Base-by-base conservation (phyloP, 1,284 basidiomycete species). In the Fomitopsis schrenkii region DNA sequence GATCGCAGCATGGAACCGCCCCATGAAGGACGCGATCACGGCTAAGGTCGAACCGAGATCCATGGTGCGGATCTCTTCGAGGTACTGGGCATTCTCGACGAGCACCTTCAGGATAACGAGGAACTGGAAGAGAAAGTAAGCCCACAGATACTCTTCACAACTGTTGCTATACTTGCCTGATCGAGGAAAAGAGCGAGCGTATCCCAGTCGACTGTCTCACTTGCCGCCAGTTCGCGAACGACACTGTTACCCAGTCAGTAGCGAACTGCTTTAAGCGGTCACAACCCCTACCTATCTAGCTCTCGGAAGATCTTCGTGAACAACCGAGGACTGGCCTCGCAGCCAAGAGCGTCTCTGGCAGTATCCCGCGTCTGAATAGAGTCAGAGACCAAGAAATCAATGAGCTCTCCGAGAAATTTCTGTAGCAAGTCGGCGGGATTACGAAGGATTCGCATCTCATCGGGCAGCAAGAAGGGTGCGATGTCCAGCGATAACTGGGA, bases 321-420 rank as follows among this genome's bases (percentile, higher is more conserved):
- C 46, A 93, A 75, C 48, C 83, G 80, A 22, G 87, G 86, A 64
- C 87, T 89, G 33, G 95, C 76, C 70, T 96, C 94, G 8, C 80
- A 79, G 3, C 94, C 93, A 8, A 96, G 74, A 0, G 93, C 92
- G 63, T 94, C 92, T 69, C 87, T 84, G 3, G 91, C 89, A 5
- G 86, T 81, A 67, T 95, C 91, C 17, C 92, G 83, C 35, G 90
- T 83, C 55, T 85, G 80, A 3, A 87, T 78, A 57, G 84, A 83
- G 22, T 87, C 83, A 36, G 81, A 78, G 14, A 90, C 76, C 40
- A 95, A 76, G 53, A 90, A 76, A 52, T 86, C 84, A n/a, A 92
- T 88, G 40, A 93, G 80, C 62, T 88, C 83, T 19, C 79, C 79
- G 35, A 95, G 79, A 73, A 94, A 95, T 44, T 75, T 75, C 28